These are phyloP conservation scores for Penicillium hordei DNA, from an alignment of 2,329 filamentous ascomycete species.

Conservation along the genomic window DNA sequence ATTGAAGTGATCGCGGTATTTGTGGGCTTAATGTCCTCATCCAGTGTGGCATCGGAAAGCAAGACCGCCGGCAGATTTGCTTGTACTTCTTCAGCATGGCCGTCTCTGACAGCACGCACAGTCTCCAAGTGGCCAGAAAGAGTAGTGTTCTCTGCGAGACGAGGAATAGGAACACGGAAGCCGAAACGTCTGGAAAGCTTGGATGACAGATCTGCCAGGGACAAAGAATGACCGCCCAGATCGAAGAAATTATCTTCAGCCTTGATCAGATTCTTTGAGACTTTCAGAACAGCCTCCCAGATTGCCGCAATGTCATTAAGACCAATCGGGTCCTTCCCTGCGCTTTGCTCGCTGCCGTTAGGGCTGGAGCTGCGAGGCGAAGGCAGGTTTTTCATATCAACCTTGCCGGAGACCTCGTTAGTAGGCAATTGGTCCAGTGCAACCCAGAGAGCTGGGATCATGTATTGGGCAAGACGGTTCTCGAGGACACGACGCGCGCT, in stretches of 20 bases:
- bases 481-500: slow-evolving; percentile 65
- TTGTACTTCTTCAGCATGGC: slow-evolving; percentile 71
- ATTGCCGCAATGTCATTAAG: slow-evolving; percentile 67
- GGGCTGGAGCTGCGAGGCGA: slow-evolving; percentile 57
- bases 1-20: slow-evolving; percentile 58
- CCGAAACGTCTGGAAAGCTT: slow-evolving; percentile 68
- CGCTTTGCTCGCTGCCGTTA: slow-evolving; percentile 46
- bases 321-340: slow-evolving; percentile 62
- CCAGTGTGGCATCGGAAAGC: slow-evolving; percentile 64
- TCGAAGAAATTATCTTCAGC: slow-evolving; percentile 77
- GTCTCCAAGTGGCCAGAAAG: slow-evolving; percentile 71
- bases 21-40: slow-evolving; percentile 65
- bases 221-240: slow-evolving; percentile 74
- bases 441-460: slow-evolving; percentile 79
- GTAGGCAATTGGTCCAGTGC: slow-evolving; percentile 70
- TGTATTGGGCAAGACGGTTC: slow-evolving; percentile 72
- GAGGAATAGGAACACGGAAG: slow-evolving; percentile 69
- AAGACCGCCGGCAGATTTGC: slow-evolving; percentile 71
- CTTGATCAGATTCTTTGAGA: slow-evolving; percentile 63
- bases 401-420: slow-evolving; percentile 76
- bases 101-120: slow-evolving; percentile 68
- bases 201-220: slow-evolving; percentile 73
- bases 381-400: slow-evolving; percentile 70
- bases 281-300: slow-evolving; percentile 70
- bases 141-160: slow-evolving; percentile 69